Evolutionary conservation across 257 asterid species (phyloP), one percentile per base, ranked within the genome.

Genomic region (Lavandula angustifolia): DNA sequence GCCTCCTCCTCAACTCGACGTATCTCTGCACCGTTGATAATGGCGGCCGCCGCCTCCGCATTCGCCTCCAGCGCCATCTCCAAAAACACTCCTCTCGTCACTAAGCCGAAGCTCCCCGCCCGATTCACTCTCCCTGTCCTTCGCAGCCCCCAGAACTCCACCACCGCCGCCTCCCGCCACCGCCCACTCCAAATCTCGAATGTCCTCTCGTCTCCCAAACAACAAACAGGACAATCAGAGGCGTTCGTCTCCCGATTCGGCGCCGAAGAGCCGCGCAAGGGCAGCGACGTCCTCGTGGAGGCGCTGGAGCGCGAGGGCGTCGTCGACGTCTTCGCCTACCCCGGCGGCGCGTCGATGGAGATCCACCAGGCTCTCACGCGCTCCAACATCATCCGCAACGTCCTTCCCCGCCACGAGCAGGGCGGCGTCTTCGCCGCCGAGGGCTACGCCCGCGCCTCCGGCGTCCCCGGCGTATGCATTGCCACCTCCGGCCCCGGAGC

Each of bases 401-500:
- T 85, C 52, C 89, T 89, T 42, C 95, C 95, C 35, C 94, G 94
- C 68, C 97, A 88, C 65, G 97, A 89, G 54, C 97, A 89, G 75
- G 94, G 95, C 8, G 97, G 95, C 0, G 67, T 87, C 31, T 87
- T 85, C 68, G 94, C 97, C 0, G 97, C 97, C 12, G 94, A 89
- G 78, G 95, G 97, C 0, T 89, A 87, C 67, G 97, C 95, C 31
- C 89, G 88, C 44, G 95, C 94, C 40, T 80, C 89, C 11, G 92
- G 95, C 6, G 3, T 49, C 0, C 85, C 89, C 9, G 97, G 95
- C 12, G 94, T 89, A 40, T 87, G 92, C 77, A 89, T 89, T 37
- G 97, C 97, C 37, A 87, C 94, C 11, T 89, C 97, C 13, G 97
- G 97, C 1, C 97, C 95, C 3, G 97, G 97, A 2, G 95, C 95